Evolutionary conservation across 2,329 filamentous ascomycete species (phyloP).

Genomic region (Claviceps purpurea): DNA sequence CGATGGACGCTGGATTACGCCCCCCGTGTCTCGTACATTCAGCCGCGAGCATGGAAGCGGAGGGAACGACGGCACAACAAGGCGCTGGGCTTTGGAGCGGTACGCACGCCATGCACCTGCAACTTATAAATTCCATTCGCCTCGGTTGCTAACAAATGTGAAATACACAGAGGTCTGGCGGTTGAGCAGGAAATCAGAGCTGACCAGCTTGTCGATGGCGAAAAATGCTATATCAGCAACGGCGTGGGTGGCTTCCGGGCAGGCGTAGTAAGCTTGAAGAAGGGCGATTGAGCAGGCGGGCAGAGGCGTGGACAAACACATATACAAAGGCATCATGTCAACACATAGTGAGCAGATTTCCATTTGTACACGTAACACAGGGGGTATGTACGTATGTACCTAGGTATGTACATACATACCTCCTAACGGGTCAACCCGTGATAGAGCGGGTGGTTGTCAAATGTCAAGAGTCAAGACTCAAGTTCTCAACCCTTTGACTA

Average conservation of each 20-base stretch:
- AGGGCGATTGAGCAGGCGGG: not conserved
- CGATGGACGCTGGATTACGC: constrained; percentile 64
- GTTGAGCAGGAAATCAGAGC: constrained; percentile 49
- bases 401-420: too few relatives aligned
- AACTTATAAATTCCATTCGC: not conserved
- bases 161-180: constrained; percentile 37
- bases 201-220: constrained; percentile 51
- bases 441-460: too few relatives aligned
- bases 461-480: too few relatives aligned
- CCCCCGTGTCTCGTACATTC: constrained; percentile 39
- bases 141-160: not conserved
- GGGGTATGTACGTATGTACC: too few relatives aligned
- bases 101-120: constrained; percentile 17
- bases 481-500: too few relatives aligned
- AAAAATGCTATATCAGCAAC: constrained; percentile 81
- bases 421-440: too few relatives aligned
- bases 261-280: constrained; percentile 25
- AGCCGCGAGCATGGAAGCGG: constrained; percentile 40
- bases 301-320: not conserved
- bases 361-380: too few relatives aligned
- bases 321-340: not conserved
- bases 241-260: constrained; percentile 66
- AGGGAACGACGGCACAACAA: constrained; percentile 69
- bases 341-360: too few relatives aligned
- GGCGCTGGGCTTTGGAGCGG: constrained; percentile 69